phyloP scores from a whole-genome alignment of 257 asterid species.

The Cordia subcordata region DNA sequence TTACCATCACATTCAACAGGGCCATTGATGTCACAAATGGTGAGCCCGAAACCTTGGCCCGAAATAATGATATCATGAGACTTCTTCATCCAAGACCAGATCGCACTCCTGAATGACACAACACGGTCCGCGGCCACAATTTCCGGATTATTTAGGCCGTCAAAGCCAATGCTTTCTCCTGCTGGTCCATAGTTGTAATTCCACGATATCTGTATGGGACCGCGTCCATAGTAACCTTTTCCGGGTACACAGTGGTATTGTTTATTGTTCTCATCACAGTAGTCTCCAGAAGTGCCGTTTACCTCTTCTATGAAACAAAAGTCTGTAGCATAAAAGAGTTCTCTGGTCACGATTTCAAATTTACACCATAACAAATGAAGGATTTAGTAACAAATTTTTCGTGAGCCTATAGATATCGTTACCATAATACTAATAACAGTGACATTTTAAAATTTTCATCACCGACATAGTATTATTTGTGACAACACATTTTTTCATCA shows the following conservation, averaged over 20 bases:
- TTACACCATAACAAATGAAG: too few species aligned
- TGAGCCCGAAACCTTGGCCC: neutral
- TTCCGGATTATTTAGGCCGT: neutral
- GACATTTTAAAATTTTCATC: too few species aligned
- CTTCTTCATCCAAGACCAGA: neutral
- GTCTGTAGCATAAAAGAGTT: neutral
- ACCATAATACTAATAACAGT: too few species aligned
- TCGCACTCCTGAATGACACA: neutral
- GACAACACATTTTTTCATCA: too few species aligned
- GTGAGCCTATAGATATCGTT: too few species aligned
- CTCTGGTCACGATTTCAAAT: too few species aligned
- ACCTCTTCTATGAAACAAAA: neutral
- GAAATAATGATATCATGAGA: neutral
- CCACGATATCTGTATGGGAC: neutral
- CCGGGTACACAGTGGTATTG: neutral
- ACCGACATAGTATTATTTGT: too few species aligned
- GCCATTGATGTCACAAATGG: neutral
- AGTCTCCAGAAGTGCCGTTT: neutral
- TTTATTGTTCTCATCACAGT: neutral
- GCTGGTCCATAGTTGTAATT: neutral
- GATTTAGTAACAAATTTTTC: too few species aligned
- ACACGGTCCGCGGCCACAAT: neutral
- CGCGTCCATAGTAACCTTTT: neutral
- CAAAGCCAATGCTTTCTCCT: neutral
- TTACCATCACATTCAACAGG: neutral